These are phyloP conservation scores for Trichoderma sp. DNA, from an alignment of 2,329 filamentous ascomycete genomes.

Conservation along the genomic window DNA sequence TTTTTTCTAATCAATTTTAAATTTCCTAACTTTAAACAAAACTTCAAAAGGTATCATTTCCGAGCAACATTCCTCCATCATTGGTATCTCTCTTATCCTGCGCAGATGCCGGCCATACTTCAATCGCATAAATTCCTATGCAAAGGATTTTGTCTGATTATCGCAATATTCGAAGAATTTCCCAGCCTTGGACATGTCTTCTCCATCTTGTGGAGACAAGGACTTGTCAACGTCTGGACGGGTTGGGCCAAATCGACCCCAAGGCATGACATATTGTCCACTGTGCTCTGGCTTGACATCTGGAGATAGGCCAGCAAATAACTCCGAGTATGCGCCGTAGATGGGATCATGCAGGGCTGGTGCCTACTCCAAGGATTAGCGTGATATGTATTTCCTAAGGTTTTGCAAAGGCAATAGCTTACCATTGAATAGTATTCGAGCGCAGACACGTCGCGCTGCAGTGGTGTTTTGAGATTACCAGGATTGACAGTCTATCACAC, in stretches of 20 bases:
- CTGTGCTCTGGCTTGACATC: conserved; percentile 41
- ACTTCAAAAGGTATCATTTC: background rate
- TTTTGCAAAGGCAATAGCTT: background rate
- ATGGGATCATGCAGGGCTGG: conserved; percentile 34
- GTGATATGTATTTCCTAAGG: background rate
- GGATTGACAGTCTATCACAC: conserved; percentile 35
- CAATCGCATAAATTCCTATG: background rate
- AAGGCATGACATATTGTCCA: conserved; percentile 21
- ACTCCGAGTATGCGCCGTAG: conserved; percentile 50
- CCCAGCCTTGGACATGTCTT: background rate
- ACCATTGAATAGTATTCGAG: background rate
- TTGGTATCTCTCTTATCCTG: background rate
- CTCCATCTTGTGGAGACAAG: background rate
- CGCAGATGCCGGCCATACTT: background rate
- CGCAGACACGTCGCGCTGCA: conserved; percentile 28
- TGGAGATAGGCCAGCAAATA: conserved; percentile 50
- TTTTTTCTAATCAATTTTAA: background rate
- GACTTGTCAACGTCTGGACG: conserved; percentile 15
- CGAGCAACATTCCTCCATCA: background rate
- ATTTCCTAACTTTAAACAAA: background rate
- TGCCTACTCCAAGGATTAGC: background rate
- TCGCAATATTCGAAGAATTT: conserved; percentile 23
- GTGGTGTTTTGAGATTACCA: conserved; percentile 40
- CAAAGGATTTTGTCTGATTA: conserved; percentile 7
- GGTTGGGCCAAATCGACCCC: conserved; percentile 18